Base-by-base conservation (phyloP, 2,329 filamentous ascomycete genomes). In the Aspergillus versicolor region DNA sequence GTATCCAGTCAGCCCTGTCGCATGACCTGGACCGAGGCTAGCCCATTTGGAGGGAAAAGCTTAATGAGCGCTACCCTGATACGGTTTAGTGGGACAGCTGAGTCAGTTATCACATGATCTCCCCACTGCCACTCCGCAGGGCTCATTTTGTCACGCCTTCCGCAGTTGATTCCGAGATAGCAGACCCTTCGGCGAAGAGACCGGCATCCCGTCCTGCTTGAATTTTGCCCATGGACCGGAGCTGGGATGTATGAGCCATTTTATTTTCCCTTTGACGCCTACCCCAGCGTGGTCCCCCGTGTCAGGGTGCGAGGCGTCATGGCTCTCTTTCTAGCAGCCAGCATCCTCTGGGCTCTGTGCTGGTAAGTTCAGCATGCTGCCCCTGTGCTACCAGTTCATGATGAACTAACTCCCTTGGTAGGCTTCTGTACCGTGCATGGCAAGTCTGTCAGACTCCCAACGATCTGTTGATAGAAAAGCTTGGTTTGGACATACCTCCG, bases 401-500 rank as follows among this genome's bases (percentile, higher is more conserved):
- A 9, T 24, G 55, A 24, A 15, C 24, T 59, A 19, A 54, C 55
- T 48, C 48, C 24, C 32, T 43, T 22, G 34, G 63, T 9, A 94
- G 91, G 91, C 83, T 96, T 60, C 81, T 92, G 58, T 89, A 90
- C 73, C 88, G 94, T 70, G 90, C 91, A 60, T 91, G 89, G 78
- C 90, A 92, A 71, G 94, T 95, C 38, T 82, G 97, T 53, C 88
- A 90, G 76, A 96, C 93, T 67, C 92, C 93, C 22, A 91, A 96
- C 56, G 90, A 93, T 56, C 88, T 96, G 62, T 85, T 99, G 47
- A 92, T 97, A 67, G 88, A 88, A 65, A 90, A 97, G 49, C 86
- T 99, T 47, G 92, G 93, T 58, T 88, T 97, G 71, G 94, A 99
- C 70, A 93, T 99, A 51, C 94, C 94, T 60, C 88, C 92, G 61